A percentile compares a stretch with the other conserved stretches of the same genome.
These are phyloP conservation scores for Hanseniaspora lindneri DNA, from an alignment of 805 yeast genomes.

Conservation along the genomic window DNA sequence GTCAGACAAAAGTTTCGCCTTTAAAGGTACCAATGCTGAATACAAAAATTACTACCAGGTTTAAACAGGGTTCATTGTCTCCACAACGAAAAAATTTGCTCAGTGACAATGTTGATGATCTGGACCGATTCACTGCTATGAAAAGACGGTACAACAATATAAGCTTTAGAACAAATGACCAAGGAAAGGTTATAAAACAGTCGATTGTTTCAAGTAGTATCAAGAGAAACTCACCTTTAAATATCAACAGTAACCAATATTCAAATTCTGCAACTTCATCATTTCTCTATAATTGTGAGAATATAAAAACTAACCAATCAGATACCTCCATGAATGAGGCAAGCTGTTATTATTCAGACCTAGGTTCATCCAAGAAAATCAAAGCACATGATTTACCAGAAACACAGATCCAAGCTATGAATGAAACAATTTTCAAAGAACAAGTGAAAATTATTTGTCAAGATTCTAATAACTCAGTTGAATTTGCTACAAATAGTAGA, in stretches of 20 bases:
- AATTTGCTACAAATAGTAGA: background rate
- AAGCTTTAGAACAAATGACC: background rate
- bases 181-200: background rate
- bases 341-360: background rate
- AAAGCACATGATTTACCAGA: constrained; percentile 13
- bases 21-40: background rate
- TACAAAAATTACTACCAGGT: background rate
- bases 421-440: constrained; percentile 10
- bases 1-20: too few species aligned
- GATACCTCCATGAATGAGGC: background rate
- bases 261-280: too few species aligned
- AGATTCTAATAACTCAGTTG: background rate
- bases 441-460: constrained; percentile 12
- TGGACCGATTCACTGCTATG: constrained; percentile 6
- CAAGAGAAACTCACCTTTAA: too few species aligned
- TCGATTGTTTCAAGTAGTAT: background rate
- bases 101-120: background rate
- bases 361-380: background rate
- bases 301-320: too few species aligned
- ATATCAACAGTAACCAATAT: too few species aligned
- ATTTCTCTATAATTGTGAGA: too few species aligned
- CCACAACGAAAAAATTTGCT: background rate
- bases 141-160: constrained; percentile 1
- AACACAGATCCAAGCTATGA: constrained; percentile 10
- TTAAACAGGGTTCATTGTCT: background rate